Evolutionary conservation across 2,329 filamentous ascomycete genomes (phyloP), one percentile per base, ranked within the genome.

Genomic region (Colletotrichum orchidophilum): DNA sequence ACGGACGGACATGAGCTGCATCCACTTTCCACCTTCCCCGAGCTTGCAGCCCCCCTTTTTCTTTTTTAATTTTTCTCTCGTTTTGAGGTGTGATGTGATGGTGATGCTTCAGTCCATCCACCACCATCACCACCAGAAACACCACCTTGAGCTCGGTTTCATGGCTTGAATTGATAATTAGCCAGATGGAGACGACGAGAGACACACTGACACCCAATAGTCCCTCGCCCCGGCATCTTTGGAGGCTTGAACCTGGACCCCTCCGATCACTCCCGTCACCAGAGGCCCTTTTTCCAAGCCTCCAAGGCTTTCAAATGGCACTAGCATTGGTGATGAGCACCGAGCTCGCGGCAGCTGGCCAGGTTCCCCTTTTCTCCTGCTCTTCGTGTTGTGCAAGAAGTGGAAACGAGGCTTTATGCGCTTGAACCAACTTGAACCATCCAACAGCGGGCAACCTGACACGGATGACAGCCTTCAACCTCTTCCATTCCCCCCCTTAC

Each of bases 21-120:
- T 53, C 68, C 68, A 67, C 68, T 71, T 71, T 62, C 68, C 68
- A 71, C 52, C 68, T 68, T 71, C 68, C 68, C 68, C 68, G 68
- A 71, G 64, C 52, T 57, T 50, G 50, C 15, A 27, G 13, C 42
- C 68, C 68, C 68, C 57, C 55, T 53, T 67, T 69, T 70, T 71
- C 33, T 67, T 69, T 70, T 71, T 46, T 39, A 58, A 42, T 33
- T 33, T 67, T 70, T 55, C n/a, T 58, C 50, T 46, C 26, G 39
- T 35, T 67, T 26, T 24, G 39, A 42, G 39, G 39, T 21, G 29
- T 68, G 63, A 67, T 62, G 50, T 52, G 62, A 67, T 58, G 26
- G 49, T 42, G 52, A 71, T 57, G 54, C 58, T 26, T 52, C 50
- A 21, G 67, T 52, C 39, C 50, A 62, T 70, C 63, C 55, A 53